These are phyloP conservation scores for Akanthomyces lecanii DNA, from an alignment of 2,329 filamentous ascomycete species.

Conservation along the genomic window DNA sequence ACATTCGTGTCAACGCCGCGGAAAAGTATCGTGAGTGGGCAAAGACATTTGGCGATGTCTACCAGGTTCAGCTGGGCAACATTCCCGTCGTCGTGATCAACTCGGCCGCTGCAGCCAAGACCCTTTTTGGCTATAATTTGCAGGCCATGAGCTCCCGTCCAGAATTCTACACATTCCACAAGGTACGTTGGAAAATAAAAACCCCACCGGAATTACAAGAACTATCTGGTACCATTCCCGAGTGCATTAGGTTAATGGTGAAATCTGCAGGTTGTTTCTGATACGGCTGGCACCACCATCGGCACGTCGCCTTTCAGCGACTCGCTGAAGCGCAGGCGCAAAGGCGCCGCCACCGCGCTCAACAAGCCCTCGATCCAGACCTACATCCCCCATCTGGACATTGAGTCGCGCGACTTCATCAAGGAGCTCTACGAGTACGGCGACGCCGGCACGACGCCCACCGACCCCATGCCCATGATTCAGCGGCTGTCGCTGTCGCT, in stretches of 20 bases:
- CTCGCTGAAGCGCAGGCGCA: conserved; percentile 58
- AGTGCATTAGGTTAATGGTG: neutral
- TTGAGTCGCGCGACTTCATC: conserved; percentile 60
- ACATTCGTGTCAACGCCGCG: conserved; percentile 51
- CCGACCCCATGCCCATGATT: conserved; percentile 66
- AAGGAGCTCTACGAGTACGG: conserved; percentile 57
- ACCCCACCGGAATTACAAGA: too few relatives aligned
- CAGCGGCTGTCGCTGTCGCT: conserved; percentile 60
- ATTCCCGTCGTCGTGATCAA: conserved; percentile 54
- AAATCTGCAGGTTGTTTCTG: conserved; percentile 51
- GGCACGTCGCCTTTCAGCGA: conserved; percentile 65
- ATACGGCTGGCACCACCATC: conserved; percentile 63
- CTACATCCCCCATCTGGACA: conserved; percentile 58
- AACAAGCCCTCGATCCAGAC: conserved; percentile 61
- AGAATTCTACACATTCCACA: conserved; percentile 57
- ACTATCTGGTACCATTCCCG: too few relatives aligned
- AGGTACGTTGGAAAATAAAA: conserved; percentile 32
- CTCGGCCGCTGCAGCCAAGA: conserved; percentile 46
- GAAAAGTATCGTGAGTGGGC: conserved; percentile 55
- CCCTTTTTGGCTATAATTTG: conserved; percentile 48
- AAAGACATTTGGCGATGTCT: conserved; percentile 44
- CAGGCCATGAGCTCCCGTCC: conserved; percentile 53
- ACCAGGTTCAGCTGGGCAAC: conserved; percentile 55
- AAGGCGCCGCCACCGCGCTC: conserved; percentile 61
- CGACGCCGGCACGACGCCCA: conserved; percentile 45